A percentile compares a stretch with the other conserved stretches of the same genome.
Conservation (phyloP, 2,329 filamentous ascomycete species). For the Epichloe gansuensis region DNA sequence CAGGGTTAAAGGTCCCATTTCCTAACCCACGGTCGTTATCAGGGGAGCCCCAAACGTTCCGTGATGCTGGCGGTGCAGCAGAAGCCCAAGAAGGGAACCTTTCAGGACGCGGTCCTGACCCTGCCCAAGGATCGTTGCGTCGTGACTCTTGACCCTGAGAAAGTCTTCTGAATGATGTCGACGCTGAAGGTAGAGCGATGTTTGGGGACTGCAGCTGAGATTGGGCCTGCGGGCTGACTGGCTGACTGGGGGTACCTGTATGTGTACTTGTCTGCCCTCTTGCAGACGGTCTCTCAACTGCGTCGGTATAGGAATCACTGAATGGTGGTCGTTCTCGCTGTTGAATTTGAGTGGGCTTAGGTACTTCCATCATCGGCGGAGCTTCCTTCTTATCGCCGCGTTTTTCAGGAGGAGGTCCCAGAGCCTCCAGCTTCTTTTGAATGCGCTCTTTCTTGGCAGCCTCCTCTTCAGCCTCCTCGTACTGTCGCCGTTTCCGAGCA, state of each 20-base stretch:
- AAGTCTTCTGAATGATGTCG: conserved; percentile 14
- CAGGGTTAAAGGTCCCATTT: conserved; percentile 63
- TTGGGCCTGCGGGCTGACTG: conserved; percentile 2
- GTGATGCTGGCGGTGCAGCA: conserved; percentile 29
- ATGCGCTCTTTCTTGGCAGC: conserved; percentile 61
- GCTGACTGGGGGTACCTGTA: not conserved
- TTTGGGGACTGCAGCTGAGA: conserved; percentile 9
- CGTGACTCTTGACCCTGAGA: conserved; percentile 23
- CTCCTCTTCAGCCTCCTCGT: conserved; percentile 60
- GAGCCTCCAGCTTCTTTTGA: conserved; percentile 56
- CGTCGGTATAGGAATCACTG: conserved; percentile 9
- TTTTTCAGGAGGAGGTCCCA: conserved; percentile 53
- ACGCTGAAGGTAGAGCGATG: conserved; percentile 8
- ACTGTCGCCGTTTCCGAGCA: conserved; percentile 54
- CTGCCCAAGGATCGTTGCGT: conserved; percentile 26
- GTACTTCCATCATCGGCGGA: conserved; percentile 28
- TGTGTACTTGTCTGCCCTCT: conserved; percentile 1
- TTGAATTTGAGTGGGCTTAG: conserved; percentile 22
- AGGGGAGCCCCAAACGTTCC: conserved; percentile 67
- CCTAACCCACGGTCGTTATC: conserved; percentile 59
- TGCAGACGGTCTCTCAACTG: not conserved
- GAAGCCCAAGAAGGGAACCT: conserved; percentile 39
- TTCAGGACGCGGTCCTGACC: conserved; percentile 29
- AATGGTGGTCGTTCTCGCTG: conserved; percentile 16
- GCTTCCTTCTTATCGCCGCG: conserved; percentile 43